Evolutionary conservation across 2,329 filamentous ascomycete genomes (phyloP).

Genomic region (Ilyonectria destructans): DNA sequence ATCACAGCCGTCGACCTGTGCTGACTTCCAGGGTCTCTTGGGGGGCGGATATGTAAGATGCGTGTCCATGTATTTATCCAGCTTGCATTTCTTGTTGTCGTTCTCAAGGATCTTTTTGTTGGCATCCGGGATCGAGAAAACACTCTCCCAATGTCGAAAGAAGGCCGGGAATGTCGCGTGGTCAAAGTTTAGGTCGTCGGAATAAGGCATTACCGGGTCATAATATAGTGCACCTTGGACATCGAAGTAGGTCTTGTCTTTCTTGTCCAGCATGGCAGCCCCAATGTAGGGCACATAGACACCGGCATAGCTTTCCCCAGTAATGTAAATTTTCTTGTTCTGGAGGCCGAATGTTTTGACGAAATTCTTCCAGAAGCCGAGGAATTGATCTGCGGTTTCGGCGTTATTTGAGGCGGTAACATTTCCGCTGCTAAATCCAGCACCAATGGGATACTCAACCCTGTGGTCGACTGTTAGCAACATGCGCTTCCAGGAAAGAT

Average conservation of each 20-base stretch:
- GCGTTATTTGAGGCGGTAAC: constrained; percentile 74
- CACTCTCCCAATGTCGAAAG: constrained; percentile 31
- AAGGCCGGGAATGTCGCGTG: constrained; percentile 29
- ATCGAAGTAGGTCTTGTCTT: constrained; percentile 77
- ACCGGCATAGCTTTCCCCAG: constrained; percentile 71
- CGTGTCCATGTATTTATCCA: constrained; percentile 69
- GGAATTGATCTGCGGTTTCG: constrained; percentile 77
- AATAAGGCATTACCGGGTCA: constrained; percentile 71
- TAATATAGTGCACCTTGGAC: constrained; percentile 79
- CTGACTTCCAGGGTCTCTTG: constrained; percentile 59
- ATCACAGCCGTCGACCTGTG: constrained; percentile 59
- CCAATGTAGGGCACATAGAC: constrained; percentile 79
- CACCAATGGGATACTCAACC: constrained; percentile 77
- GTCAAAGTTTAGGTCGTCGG: constrained; percentile 60
- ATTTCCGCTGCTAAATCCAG: constrained; percentile 77
- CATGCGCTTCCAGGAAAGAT: not conserved
- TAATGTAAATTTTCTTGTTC: constrained; percentile 78
- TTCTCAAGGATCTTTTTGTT: constrained; percentile 50
- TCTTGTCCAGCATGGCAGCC: constrained; percentile 76
- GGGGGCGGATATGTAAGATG: constrained; percentile 78
- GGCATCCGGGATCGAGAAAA: constrained; percentile 29
- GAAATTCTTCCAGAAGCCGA: constrained; percentile 84
- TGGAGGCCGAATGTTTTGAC: constrained; percentile 77
- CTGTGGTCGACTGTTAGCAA: constrained; percentile 45
- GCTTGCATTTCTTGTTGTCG: constrained; percentile 68